Conservation (phyloP, 257 asterid species). For the Penstemon newberryi region DNA sequence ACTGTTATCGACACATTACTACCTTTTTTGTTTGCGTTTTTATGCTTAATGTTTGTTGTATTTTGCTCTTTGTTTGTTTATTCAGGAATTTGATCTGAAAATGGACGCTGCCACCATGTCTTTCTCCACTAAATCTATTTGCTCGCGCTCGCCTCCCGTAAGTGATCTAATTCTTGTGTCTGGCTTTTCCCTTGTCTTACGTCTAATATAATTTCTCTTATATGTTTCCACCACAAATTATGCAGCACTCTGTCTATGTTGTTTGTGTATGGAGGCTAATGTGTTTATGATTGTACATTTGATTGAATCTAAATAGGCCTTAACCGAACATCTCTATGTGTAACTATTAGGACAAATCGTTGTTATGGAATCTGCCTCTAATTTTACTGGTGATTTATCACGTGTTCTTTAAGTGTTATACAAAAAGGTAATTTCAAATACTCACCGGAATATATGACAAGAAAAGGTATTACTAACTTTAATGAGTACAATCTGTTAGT, state of each 20-base stretch:
- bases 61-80: constrained; percentile 14
- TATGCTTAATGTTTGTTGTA: neutral
- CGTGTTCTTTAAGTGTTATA: neutral
- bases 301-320: too few relatives aligned
- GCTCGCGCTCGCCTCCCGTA: constrained; percentile 49
- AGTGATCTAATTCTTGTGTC: constrained; percentile 9
- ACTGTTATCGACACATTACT: constrained; percentile 16
- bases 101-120: constrained; percentile 47
- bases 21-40: constrained; percentile 1
- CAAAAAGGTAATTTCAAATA: neutral
- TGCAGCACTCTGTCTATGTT: neutral
- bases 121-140: constrained; percentile 40
- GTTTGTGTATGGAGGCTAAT: neutral
- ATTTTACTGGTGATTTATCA: neutral
- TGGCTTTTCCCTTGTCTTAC: neutral
- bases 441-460: neutral
- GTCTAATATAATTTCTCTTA: neutral
- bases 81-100: constrained; percentile 34
- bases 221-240: neutral
- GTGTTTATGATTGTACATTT: too few relatives aligned
- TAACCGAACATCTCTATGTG: too few relatives aligned
- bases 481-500: neutral
- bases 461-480: neutral
- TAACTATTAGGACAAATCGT: neutral
- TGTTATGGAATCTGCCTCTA: neutral